Base-by-base conservation (phyloP, 345 rosid genomes). In the Fremontodendron californicum region DNA sequence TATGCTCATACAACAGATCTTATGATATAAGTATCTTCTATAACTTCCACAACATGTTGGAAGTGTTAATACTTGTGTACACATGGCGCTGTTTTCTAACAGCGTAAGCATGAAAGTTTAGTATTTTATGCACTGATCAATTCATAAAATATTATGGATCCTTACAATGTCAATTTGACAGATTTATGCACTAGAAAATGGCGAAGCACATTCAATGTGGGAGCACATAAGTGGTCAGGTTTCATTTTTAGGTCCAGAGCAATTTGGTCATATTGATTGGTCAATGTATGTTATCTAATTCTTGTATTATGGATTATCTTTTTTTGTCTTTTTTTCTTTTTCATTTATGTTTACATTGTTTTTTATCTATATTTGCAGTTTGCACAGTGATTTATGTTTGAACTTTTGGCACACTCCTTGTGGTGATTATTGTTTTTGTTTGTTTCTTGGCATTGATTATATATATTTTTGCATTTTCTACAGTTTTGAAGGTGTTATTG, bases 401-500 rank as follows among this genome's bases (percentile, higher is more conserved):
- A 21, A 52, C 54, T 51, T 54, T 65, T 1, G 46, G 9, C 10
- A 10, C 46, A 19, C 37, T 65, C 35, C 65, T 72, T 69, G 69
- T 75, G 25, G 23, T 42, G 45, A 42, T 73, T 23, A 43, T 25
- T 78, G n/a, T 65, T 71, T 70, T 67, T 67, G 13, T 65, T 46
- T 62, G 71, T 76, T 80, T 54, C 48, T 78, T 62, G 73, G 60
- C 65, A 51, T 80, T 76, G 67, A 75, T 78, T 18, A 75, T 75
- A 77, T 75, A 84, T 78, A 40, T 46, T 74, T 45, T 37, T 82
- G 67, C 80, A 39, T 48, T 61, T 81, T 78, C 68, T 74, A 74
- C 91, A 94, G 97, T 63, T 94, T 89, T 88, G 95, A 94, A 87
- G 95, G 97, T 78, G 82, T 94, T 79, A 79, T 94, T 75, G 94